A percentile compares a stretch with the other conserved stretches of the same genome.
Conservation (phyloP, 2,329 filamentous ascomycete genomes). For the Trichoderma brevicompactum region DNA sequence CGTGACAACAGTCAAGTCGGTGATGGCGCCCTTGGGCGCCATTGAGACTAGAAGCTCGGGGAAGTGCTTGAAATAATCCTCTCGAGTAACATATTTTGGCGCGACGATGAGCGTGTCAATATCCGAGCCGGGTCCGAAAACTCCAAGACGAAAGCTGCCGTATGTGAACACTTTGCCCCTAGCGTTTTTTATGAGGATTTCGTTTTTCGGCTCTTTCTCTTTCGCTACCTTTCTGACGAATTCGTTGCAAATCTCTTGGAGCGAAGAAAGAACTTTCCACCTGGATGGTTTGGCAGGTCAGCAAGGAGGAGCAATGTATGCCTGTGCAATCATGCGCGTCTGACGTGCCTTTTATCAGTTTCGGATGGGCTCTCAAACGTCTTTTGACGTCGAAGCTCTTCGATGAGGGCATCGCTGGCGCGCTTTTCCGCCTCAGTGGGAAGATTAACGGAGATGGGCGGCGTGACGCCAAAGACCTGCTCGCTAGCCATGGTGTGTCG, state of each 20-base stretch:
- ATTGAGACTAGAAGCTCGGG: constrained; percentile 78
- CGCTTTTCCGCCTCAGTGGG: constrained; percentile 78
- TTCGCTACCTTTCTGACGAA: constrained; percentile 83
- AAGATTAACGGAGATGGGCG: constrained; percentile 76
- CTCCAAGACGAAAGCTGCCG: constrained; percentile 91
- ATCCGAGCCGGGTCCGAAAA: constrained; percentile 94
- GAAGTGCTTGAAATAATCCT: constrained; percentile 91
- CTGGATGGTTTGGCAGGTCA: constrained; percentile 47
- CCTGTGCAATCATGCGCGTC: neutral
- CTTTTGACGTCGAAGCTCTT: constrained; percentile 84
- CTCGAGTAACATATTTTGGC: constrained; percentile 83
- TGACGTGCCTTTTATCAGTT: constrained; percentile 74
- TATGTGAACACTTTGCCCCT: constrained; percentile 95
- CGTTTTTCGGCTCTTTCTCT: constrained; percentile 71
- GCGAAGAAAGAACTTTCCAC: constrained; percentile 71
- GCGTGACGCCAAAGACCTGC: constrained; percentile 69
- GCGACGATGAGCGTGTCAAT: constrained; percentile 95
- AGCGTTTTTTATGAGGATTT: constrained; percentile 78
- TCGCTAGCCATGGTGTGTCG: constrained; percentile 43
- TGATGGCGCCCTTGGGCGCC: constrained; percentile 77
- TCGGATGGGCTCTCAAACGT: constrained; percentile 87
- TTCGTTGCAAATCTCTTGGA: constrained; percentile 80
- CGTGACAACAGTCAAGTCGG: constrained; percentile 81
- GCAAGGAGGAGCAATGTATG: neutral
- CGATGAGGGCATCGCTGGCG: constrained; percentile 77